Evolutionary conservation across 2,329 filamentous ascomycete species (phyloP), one percentile per base, ranked within the genome.

Genomic region (Ceratocystis ficicola): DNA sequence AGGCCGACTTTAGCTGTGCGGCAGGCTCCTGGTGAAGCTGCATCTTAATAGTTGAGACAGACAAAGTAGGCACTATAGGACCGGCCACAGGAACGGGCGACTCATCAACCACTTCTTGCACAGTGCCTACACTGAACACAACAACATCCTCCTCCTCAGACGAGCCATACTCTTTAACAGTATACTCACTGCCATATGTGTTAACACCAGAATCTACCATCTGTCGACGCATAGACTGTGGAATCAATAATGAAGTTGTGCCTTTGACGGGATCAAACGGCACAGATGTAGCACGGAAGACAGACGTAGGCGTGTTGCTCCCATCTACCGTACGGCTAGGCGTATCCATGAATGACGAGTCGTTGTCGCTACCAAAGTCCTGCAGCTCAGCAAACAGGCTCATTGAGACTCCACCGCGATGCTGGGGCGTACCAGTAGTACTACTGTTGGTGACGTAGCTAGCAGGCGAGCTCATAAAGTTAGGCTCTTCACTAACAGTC

Each of bases 351-450:
- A 76, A 78, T 65, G 88, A 86, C 68, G 87, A 86, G 68, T 90
- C 88, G 69, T 90, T 89, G 70, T 88, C 87, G 69, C 85, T 84
- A 68, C 84, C 87, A 55, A 96, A 78, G 70, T 90, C 89, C 64
- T 88, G 90, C 52, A 99, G 81, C 75, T 99, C 94, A 50, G 91
- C 91, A 73, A 94, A 95, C 63, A 99, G 79, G 72, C 88, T 97
- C 77, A 96, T 89, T 17, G 84, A 82, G 20, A 72, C 76, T 52
- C 74, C 66, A 82, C 78, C 3, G 20, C 71, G 75, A 55, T 75
- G 74, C 66, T 81, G 77, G 8, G 83, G 78, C 2, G 81, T 83
- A 59, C 77, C 77, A 65, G 76, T 72, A 60, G 74, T 68, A 41
- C 69, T 74, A 69, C 78, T 81, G 70, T 78, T 80, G 68, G 77